These are phyloP conservation scores for Termitomyces sp. DNA, from an alignment of 768 basidiomycete genomes.

Conservation along the genomic window DNA sequence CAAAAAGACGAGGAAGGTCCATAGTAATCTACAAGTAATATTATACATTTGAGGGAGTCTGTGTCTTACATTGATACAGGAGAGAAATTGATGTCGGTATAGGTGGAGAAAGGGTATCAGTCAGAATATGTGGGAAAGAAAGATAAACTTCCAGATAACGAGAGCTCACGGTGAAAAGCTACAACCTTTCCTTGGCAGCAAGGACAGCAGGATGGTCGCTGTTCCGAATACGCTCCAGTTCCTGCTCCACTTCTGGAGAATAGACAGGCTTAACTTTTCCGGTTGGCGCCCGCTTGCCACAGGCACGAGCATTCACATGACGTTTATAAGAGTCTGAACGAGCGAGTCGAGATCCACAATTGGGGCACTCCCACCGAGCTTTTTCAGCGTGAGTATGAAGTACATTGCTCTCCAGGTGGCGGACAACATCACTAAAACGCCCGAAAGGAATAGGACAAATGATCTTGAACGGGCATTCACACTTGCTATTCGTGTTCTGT, in stretches of 20 bases:
- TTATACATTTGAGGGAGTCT: background rate
- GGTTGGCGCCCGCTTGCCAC: constrained; percentile 2
- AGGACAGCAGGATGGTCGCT: constrained; percentile 1
- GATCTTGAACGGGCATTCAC: background rate
- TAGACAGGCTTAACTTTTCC: background rate
- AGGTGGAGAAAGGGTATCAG: background rate
- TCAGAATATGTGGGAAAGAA: background rate
- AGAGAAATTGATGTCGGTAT: background rate
- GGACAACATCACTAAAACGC: constrained; percentile 1
- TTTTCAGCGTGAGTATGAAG: background rate
- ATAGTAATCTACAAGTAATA: background rate
- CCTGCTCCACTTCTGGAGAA: background rate
- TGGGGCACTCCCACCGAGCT: background rate
- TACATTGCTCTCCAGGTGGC: constrained; percentile 1
- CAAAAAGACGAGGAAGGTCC: background rate
- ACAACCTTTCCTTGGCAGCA: constrained; percentile 1
- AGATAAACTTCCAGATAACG: background rate
- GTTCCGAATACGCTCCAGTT: constrained; percentile 1
- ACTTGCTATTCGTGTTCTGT: background rate
- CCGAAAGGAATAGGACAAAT: background rate
- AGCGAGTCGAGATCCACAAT: background rate
- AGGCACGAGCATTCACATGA: background rate
- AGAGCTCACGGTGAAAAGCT: background rate
- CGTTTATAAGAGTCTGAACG: constrained; percentile 2
- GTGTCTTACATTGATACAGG: background rate